phyloP scores from a whole-genome alignment of 345 rosid genomes.

The Citrus sp. region DNA sequence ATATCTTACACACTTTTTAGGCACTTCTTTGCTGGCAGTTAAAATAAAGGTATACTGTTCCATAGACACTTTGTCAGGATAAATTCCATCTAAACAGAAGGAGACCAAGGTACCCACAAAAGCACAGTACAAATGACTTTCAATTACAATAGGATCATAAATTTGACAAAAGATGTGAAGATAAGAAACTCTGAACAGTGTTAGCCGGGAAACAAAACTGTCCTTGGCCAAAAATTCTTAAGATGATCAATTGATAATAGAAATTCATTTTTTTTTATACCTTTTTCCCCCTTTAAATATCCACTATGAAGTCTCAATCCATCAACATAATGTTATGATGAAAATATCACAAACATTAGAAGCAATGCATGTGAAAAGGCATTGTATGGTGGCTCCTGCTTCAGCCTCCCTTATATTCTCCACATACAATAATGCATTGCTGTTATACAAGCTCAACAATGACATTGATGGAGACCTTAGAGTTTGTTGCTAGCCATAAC shows the following conservation, averaged over 20 bases:
- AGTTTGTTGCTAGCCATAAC: slow-evolving; percentile 4
- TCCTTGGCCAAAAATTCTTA: slow-evolving; percentile 4
- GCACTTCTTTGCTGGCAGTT: slow-evolving; percentile 92
- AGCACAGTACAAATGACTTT: background rate
- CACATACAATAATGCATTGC: background rate
- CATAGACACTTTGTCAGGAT: slow-evolving; percentile 17
- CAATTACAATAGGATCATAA: background rate
- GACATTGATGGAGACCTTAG: slow-evolving; percentile 5
- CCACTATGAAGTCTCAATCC: background rate
- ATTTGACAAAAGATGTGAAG: background rate
- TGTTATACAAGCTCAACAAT: background rate
- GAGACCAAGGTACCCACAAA: slow-evolving; percentile 1
- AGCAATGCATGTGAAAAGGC: slow-evolving; percentile 3
- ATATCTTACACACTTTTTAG: slow-evolving; percentile 71
- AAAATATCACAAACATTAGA: background rate
- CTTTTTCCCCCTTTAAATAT: background rate
- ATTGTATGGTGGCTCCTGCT: slow-evolving; percentile 2
- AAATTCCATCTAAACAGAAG: background rate
- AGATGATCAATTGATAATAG: background rate
- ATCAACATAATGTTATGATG: background rate
- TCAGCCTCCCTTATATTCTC: background rate
- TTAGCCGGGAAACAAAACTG: background rate
- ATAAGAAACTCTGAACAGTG: background rate
- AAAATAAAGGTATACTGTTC: slow-evolving; percentile 90
- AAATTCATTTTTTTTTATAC: slow-evolving; percentile 5